phyloP scores from a whole-genome alignment of 1,284 basidiomycete species.

The Leccinum griseonigrum region DNA sequence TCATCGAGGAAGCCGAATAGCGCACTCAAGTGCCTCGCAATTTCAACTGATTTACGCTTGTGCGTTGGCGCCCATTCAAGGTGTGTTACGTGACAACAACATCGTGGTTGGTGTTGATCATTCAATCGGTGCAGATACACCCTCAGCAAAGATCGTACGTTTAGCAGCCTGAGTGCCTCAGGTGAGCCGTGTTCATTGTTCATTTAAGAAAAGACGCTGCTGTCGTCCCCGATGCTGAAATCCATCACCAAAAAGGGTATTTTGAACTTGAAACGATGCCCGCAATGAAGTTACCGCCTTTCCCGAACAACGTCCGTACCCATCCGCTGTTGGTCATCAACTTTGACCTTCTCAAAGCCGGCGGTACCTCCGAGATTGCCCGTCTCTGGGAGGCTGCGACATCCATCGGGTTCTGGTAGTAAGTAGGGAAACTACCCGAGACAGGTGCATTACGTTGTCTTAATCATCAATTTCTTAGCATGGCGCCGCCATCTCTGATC shows the following conservation, averaged over 20 bases:
- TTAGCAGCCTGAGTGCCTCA: not conserved
- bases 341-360: not conserved
- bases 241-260: not conserved
- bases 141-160: constrained; percentile 72
- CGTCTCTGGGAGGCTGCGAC: not conserved
- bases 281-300: not conserved
- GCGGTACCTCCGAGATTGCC: not conserved
- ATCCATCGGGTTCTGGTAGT: not conserved
- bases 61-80: constrained; percentile 79
- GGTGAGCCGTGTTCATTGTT: not conserved
- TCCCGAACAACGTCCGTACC: not conserved
- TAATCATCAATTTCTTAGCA: not conserved
- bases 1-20: constrained; percentile 21
- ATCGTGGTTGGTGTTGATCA: not conserved
- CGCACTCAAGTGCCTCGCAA: constrained; percentile 46
- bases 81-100: constrained; percentile 32
- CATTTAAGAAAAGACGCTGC: not conserved
- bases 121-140: constrained; percentile 48
- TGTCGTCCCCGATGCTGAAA: not conserved
- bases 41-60: constrained; percentile 92
- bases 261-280: not conserved
- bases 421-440: not conserved
- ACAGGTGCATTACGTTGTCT: not conserved
- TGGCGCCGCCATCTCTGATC: not conserved
- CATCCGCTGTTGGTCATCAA: not conserved